Evolutionary conservation across 2,329 filamentous ascomycete species (phyloP).

Genomic region (Arthrobotrys sphaeroides): DNA sequence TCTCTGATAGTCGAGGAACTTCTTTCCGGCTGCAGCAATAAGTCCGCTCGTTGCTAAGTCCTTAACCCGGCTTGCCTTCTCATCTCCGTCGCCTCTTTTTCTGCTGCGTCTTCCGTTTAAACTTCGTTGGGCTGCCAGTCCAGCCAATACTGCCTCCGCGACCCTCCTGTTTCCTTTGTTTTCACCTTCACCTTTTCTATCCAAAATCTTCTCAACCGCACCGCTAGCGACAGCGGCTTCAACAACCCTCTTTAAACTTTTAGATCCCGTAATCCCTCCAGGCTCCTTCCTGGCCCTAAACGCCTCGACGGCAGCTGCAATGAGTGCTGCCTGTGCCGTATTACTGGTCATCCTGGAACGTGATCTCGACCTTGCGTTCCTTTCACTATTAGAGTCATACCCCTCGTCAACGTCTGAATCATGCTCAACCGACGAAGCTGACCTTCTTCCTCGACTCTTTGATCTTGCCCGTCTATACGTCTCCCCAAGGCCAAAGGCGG

Average conservation of each 20-base stretch:
- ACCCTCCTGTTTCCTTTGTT: constrained; percentile 39
- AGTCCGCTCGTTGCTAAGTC: constrained; percentile 38
- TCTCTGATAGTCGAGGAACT: constrained; percentile 49
- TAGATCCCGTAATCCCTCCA: constrained; percentile 45
- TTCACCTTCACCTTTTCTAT: constrained; percentile 38
- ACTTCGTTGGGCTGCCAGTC: constrained; percentile 41
- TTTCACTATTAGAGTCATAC: constrained; percentile 42
- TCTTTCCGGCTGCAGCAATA: constrained; percentile 46
- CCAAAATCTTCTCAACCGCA: constrained; percentile 41
- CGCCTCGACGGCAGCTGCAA: constrained; percentile 41
- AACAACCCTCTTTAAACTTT: constrained; percentile 40
- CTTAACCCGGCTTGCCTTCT: constrained; percentile 15
- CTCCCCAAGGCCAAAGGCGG: constrained; percentile 38
- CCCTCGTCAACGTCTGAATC: constrained; percentile 31
- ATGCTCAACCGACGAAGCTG: too few relatives aligned
- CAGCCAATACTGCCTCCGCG: constrained; percentile 42
- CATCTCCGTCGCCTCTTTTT: constrained; percentile 22
- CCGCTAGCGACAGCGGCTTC: constrained; percentile 46
- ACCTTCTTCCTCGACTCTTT: constrained; percentile 27
- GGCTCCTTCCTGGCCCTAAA: constrained; percentile 50
- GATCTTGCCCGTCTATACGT: constrained; percentile 32
- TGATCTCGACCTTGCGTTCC: constrained; percentile 21
- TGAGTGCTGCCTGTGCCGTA: constrained; percentile 44
- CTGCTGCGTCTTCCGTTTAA: constrained; percentile 30
- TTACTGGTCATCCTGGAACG: constrained; percentile 18